Evolutionary conservation across 352 stramenopile genomes (phyloP), one percentile per base, ranked within the genome.

Genomic region (Plasmopara muralis): DNA sequence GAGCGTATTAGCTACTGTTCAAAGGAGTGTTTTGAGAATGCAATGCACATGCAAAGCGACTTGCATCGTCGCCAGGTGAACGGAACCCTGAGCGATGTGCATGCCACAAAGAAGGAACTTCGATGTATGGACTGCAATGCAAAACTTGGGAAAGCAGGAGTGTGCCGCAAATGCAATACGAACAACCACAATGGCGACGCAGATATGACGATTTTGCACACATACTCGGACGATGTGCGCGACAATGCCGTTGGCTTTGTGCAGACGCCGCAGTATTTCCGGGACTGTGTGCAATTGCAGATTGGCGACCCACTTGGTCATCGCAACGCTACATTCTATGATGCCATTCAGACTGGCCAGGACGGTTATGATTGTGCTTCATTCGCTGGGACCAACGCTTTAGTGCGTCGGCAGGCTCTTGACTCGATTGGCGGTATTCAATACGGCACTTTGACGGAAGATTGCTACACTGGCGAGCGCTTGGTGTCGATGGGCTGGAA

Each of bases 1-100:
- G 75, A 89, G 37, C 72, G 64, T n/a, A 92, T 92, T 49, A 89
- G 73, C 43, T 92, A 83, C 71, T 93, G 83, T 64, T 92, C 81
- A 15, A 89, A 90, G 62, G 75, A 92, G 31, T 93, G 83, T 57
- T 93, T 93, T 58, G 77, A 93, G 43, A 88, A 87, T 51, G 75
- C 72, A 4, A 77, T 84, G 67, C 83, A 91, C 66, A 77, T 89
- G 6, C 66, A 85, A 49, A 86, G 72, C 38, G 79, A 75, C 29
- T 50, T 93, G 15, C 83, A 93, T 47, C 83, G 83, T 57, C 83
- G 83, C 31, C 83, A 93, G 33, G 79, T 89, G 30, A 90, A 93
- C 45, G 79, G 79, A 25, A 93, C 79, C 0, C 53, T 90, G 40
- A 88, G 75, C 18, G 82, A 93, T 38, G 87, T 72, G 12, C 72